These are phyloP conservation scores for Cryphonectria nitschkei DNA, from an alignment of 2,329 filamentous ascomycete genomes.

Conservation along the genomic window DNA sequence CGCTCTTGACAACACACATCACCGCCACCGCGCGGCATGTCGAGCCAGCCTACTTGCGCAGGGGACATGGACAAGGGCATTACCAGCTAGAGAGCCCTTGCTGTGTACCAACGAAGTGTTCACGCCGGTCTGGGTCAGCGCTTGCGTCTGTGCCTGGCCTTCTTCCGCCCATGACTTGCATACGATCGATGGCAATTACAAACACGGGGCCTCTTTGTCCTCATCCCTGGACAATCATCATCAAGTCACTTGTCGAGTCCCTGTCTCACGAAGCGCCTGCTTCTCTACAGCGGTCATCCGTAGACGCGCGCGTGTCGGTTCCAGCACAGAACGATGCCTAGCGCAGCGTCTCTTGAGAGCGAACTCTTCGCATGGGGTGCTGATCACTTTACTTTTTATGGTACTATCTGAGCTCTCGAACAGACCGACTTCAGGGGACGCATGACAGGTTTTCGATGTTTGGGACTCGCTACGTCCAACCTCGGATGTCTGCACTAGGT, in stretches of 20 bases:
- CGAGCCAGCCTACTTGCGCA: conserved; percentile 3
- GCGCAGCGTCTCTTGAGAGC: conserved; percentile 5
- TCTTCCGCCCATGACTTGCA: conserved; percentile 4
- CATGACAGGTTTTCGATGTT: conserved; percentile 3
- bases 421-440: conserved; percentile 8
- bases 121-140: neutral
- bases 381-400: neutral
- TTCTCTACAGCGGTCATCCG: neutral
- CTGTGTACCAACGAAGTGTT: neutral
- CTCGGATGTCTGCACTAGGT: conserved; percentile 19
- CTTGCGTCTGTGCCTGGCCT: neutral
- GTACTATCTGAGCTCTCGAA: neutral
- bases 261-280: neutral
- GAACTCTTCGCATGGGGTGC: neutral
- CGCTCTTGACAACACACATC: neutral
- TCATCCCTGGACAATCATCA: neutral
- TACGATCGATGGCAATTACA: neutral
- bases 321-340: neutral
- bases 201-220: neutral
- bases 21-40: conserved; percentile 1
- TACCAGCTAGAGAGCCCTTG: neutral
- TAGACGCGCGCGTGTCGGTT: conserved; percentile 20
- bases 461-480: neutral
- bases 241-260: conserved; percentile 2
- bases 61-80: neutral